Evolutionary conservation across 2,329 filamentous ascomycete genomes (phyloP).

Genomic region (Xylariaceae sp.): DNA sequence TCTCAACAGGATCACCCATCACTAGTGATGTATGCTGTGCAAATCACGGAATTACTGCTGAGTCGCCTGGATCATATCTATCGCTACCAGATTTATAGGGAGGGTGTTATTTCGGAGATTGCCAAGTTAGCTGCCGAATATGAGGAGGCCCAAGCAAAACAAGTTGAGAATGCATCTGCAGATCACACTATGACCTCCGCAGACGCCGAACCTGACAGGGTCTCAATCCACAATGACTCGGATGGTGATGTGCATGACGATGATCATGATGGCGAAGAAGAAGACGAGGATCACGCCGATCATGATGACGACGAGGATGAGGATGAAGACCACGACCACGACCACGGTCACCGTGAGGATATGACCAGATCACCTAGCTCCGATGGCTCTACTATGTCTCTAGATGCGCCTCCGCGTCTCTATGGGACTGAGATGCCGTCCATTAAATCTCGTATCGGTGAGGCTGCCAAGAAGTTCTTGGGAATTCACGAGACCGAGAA

Average conservation of each 20-base stretch:
- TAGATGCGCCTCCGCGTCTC: conserved; percentile 50
- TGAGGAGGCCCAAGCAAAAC: conserved; percentile 32
- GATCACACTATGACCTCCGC: conserved; percentile 31
- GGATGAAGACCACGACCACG: conserved; percentile 46
- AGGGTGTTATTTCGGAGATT: conserved; percentile 92
- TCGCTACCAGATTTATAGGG: conserved; percentile 92
- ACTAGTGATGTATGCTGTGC: conserved; percentile 78
- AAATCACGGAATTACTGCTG: conserved; percentile 83
- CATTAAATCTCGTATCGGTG: conserved; percentile 67
- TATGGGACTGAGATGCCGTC: conserved; percentile 47
- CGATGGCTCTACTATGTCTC: conserved; percentile 59
- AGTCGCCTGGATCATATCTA: conserved; percentile 82
- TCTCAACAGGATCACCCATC: conserved; percentile 91
- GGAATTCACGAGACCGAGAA: conserved; percentile 75
- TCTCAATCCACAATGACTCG: conserved; percentile 41
- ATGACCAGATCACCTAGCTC: conserved; percentile 66
- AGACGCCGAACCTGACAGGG: conserved; percentile 34
- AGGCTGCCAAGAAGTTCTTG: conserved; percentile 76
- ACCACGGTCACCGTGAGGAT: conserved; percentile 43
- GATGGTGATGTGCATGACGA: conserved; percentile 36
- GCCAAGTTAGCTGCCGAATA: conserved; percentile 63
- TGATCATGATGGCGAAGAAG: conserved; percentile 19
- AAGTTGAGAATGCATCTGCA: conserved; percentile 29
- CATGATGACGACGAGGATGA: conserved; percentile 36
- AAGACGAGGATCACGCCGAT: conserved; percentile 46